Evolutionary conservation across 495 filamentous ascomycete species (phyloP), one percentile per base, ranked within the genome.

Genomic region (Xylaria acuta): DNA sequence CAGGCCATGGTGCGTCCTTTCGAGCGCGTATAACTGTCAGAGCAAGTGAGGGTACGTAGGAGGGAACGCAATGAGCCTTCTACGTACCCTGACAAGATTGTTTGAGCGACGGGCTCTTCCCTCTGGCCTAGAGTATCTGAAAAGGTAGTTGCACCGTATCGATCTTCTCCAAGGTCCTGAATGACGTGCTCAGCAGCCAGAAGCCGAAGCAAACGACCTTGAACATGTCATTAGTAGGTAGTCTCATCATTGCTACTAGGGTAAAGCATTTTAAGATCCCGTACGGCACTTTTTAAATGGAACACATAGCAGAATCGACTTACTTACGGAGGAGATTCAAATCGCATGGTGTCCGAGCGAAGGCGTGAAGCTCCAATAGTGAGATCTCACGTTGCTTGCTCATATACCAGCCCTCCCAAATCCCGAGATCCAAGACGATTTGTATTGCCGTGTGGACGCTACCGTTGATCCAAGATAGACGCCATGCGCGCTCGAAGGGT

Each of bases 201-300:
- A 43, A 73, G 60, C 9, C 72, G 72, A 59, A 60, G 64, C 12
- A 73, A 63, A 27, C 72, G 67, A 14, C 72, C 72, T 73, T 58
- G 20, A 18, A 22, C 27, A 47, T 12, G 16, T 62, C 14, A 20
- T 56, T 20, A 64, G n/a, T 58, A 22, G 14, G 12, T 49, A 16
- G 11, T 34, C 18, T 53, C 9, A 64, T 43, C 22, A 43, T 64
- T 30, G 1, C 2, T 43, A 41, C 60, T 27, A 30, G 14, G 11
- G 27, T 12, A 30, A 7, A 5, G 22, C 18, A 40, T 1, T 59
- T 36, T 8, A 36, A 34, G 1, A 59, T 16, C 6, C 30, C 5
- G 0, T 20, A 7, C 12, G 6, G 2, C 30, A 5, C 8, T 2
- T 22, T 41, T 63, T 1, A 2, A 8, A 22, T 22, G 6, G 14